A percentile compares a stretch with the other conserved stretches of the same genome.
These are phyloP conservation scores for Firmiana major DNA, from an alignment of 345 rosid genomes.

Conservation along the genomic window DNA sequence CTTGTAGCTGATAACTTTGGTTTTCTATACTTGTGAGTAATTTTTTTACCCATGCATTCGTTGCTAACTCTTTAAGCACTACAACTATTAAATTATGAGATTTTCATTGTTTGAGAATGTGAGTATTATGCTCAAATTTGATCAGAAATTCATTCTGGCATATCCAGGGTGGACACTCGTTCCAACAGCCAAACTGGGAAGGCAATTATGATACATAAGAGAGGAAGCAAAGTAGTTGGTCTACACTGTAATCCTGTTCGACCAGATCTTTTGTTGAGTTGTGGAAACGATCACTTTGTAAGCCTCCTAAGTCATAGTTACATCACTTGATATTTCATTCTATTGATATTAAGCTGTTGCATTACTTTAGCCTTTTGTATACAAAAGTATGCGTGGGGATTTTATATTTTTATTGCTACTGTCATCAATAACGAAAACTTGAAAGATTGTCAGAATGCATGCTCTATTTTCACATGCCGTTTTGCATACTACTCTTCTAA, in stretches of 20 bases:
- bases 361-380: background rate
- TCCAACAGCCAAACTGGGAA: slow-evolving; percentile 50
- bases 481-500: background rate
- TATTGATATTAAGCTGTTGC: background rate
- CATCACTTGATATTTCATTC: background rate
- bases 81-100: background rate
- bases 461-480: background rate
- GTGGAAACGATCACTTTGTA: slow-evolving; percentile 97
- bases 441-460: background rate
- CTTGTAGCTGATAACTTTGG: slow-evolving; percentile 87
- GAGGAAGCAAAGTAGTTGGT: slow-evolving; percentile 89
- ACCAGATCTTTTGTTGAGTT: slow-evolving; percentile 82
- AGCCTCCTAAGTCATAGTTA: slow-evolving; percentile 28
- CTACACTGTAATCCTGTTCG: slow-evolving; percentile 94
- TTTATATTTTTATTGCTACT: background rate
- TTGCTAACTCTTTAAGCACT: background rate
- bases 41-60: slow-evolving; percentile 5
- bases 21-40: slow-evolving; percentile 71
- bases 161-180: slow-evolving; percentile 73
- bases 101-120: background rate
- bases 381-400: background rate
- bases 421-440: background rate
- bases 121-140: background rate
- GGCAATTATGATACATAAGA: slow-evolving; percentile 80
- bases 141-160: slow-evolving; percentile 10